Conservation (phyloP, 2,329 filamentous ascomycete species). For the Curvularia spicifera region DNA sequence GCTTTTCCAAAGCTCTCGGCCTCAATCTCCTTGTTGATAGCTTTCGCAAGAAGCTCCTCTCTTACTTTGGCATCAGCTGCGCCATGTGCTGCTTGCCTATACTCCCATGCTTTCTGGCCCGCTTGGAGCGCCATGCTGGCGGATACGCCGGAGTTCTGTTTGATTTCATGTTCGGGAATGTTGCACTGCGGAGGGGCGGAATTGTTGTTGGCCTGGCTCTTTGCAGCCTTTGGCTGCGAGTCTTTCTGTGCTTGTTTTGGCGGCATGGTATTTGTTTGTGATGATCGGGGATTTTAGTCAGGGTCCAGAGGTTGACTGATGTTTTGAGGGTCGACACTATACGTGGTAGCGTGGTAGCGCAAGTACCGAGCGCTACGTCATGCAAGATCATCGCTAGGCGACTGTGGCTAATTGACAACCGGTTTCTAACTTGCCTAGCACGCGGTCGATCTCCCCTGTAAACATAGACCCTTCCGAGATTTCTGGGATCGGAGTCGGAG, state of each 20-base stretch:
- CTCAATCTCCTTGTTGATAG: conserved; percentile 51
- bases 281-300: background rate
- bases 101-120: conserved; percentile 48
- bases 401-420: conserved; percentile 13
- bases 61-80: conserved; percentile 49
- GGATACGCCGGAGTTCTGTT: conserved; percentile 49
- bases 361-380: conserved; percentile 15
- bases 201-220: conserved; percentile 21
- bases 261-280: conserved; percentile 6
- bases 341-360: background rate
- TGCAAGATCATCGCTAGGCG: conserved; percentile 7
- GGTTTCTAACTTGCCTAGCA: conserved; percentile 7
- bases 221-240: conserved; percentile 13
- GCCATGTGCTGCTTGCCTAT: conserved; percentile 50
- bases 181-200: conserved; percentile 16
- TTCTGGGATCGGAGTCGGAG: background rate
- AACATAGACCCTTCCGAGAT: conserved; percentile 3
- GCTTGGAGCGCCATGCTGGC: conserved; percentile 49
- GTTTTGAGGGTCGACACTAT: conserved; percentile 7
- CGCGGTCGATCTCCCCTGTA: conserved; percentile 3
- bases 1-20: conserved; percentile 52
- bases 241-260: conserved; percentile 17
- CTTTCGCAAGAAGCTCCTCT: conserved; percentile 49
- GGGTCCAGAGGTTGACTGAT: conserved; percentile 2
- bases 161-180: conserved; percentile 48